Evolutionary conservation across 169 alveolate species (phyloP), one percentile per base, ranked within the genome.

Genomic region (Eimeria zaria): DNA sequence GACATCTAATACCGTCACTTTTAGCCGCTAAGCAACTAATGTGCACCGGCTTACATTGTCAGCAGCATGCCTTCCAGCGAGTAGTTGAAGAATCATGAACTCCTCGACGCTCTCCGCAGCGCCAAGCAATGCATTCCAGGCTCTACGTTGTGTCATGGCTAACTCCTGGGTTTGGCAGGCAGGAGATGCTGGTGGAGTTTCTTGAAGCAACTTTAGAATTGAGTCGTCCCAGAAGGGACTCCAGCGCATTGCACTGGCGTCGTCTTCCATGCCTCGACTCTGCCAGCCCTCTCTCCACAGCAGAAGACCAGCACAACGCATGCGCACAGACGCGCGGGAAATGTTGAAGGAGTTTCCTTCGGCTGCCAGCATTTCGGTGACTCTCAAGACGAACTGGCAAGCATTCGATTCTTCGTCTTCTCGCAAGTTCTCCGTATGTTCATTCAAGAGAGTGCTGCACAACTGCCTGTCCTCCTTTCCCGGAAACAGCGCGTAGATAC

Each of bases 91-190:
- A 27, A 85, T 33, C 60, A 58, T 85, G 39, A 58, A 18, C 41
- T 85, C 92, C 92, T 85, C 92, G 80, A 55, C 27, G 92, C 92
- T 85, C 27, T 33, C 92, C 55, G 92, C 92, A 2, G 92, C 80
- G 39, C 30, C 81, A 18, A 85, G 80, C 53, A 85, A 53, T 60
- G 92, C 92, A 58, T 85, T 67, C 92, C 92, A 85, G 22, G 92
- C 92, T 60, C 8, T 46, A 2, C 24, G 41, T 22, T 58, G 62
- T 3, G 44, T 58, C 24, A 46, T 24, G n/a, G 16, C 33, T 60
- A 3, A 30, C 80, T 18, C 80, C n/a, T 62, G 33, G 27, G 74
- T 33, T 55, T 55, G 27, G 60, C 33, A 39, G 11, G 58, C 62
- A 44, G 92, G 46, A 33, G 92, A 0, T 24, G 74, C 64, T 14